These are phyloP conservation scores for Lachnellula willkommii DNA, from an alignment of 2,329 filamentous ascomycete genomes.

Conservation along the genomic window DNA sequence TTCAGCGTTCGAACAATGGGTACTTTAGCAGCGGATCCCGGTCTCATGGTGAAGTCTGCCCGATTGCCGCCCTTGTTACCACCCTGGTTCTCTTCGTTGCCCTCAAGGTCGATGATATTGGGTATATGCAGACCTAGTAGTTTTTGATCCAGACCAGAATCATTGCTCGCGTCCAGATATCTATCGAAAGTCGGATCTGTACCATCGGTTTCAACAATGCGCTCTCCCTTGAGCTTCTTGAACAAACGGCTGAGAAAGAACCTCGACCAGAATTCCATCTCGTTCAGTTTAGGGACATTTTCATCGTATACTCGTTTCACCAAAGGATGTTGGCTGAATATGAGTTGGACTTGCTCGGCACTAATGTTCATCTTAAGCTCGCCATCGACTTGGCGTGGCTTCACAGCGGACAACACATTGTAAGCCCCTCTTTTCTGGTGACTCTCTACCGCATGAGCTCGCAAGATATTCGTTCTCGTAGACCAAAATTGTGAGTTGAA, in stretches of 20 bases:
- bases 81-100: conserved; percentile 92
- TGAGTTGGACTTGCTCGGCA: conserved; percentile 86
- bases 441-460: conserved; percentile 84
- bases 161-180: conserved; percentile 72
- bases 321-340: conserved; percentile 88
- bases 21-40: conserved; percentile 65
- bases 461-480: conserved; percentile 75
- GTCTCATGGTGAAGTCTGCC: conserved; percentile 86
- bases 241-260: conserved; percentile 90
- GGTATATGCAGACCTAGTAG: conserved; percentile 65
- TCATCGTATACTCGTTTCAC: conserved; percentile 90
- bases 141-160: conserved; percentile 45
- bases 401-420: conserved; percentile 88
- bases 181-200: conserved; percentile 78
- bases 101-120: conserved; percentile 85
- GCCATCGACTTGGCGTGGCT: conserved; percentile 69
- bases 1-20: conserved; percentile 89
- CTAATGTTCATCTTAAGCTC: conserved; percentile 77
- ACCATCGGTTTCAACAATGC: conserved; percentile 70
- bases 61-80: conserved; percentile 75
- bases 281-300: conserved; percentile 74
- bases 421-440: conserved; percentile 84
- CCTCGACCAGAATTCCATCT: conserved; percentile 82
- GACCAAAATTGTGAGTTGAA: conserved; percentile 96
- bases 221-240: conserved; percentile 87